Base-by-base conservation (phyloP, 163 green algal species). In the Scenedesmus sp. region DNA sequence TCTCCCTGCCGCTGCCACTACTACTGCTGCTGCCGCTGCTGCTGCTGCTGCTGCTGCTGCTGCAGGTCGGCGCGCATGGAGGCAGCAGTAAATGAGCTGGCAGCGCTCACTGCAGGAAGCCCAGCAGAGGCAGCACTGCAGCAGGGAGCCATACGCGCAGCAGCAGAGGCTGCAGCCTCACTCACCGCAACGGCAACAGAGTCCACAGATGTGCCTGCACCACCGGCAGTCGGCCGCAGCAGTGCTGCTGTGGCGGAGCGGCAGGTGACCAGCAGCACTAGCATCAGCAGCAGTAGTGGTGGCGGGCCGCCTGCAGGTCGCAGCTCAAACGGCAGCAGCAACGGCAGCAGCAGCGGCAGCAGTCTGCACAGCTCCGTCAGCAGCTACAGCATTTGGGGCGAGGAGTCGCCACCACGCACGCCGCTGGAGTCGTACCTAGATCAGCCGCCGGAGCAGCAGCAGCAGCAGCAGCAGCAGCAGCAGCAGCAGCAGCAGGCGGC, bases 11-110 rank as follows among this genome's bases (percentile, higher is more conserved):
- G 34, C 34, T 46, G 34, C 15, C 13, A 73, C 64, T 23, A 73
- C 13, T 73, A 16, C 64, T 73, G 64, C 64, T 16, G 64, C 64
- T 73, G 64, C 64, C 13, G 13, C n/a, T 84, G 55, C 56, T 88
- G 52, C 52, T 73, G 82, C 54, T 46, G 20, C 34, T 60, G 67
- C 46, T 18, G 7, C 55, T 64, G 79, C 67, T 13, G 1, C 64
- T 56, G 55, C 90, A 93, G 90, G 70, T 90, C 90, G 0, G 55
- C 60, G n/a, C 90, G 90, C 52, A 93, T 93, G 90, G 90, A 93
- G 52, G 90, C 90, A 18, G 90, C 90, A 10, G 89, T 94, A 13
- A 87, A 87, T 26, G 84, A 90, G 92, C 86, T 91, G 67, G 88
- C 86, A 70, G 76, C 84, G 12, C 79, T 92, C 26, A 64, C 88